These are phyloP conservation scores for Mytilinidion resinicola DNA, from an alignment of 495 filamentous ascomycete species.

Conservation along the genomic window DNA sequence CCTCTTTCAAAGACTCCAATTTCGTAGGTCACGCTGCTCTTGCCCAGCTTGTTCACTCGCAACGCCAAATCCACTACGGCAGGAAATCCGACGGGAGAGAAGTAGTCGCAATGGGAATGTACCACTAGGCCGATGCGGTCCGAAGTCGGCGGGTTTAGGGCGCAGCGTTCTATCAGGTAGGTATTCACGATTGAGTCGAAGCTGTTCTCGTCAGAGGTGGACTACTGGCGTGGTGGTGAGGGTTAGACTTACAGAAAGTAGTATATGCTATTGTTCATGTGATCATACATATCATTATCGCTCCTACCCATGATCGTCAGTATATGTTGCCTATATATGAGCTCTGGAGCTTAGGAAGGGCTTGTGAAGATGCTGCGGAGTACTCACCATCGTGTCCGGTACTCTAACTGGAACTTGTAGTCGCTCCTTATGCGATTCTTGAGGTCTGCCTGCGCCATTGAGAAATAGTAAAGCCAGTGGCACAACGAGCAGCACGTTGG, in stretches of 20 bases:
- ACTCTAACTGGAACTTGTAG: slow-evolving; percentile 74
- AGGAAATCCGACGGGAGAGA: slow-evolving; percentile 76
- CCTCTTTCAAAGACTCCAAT: slow-evolving; percentile 78
- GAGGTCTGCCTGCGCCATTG: slow-evolving; percentile 39
- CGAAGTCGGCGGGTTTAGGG: slow-evolving; percentile 61
- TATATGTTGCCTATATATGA: no score
- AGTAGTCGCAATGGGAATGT: slow-evolving; percentile 75
- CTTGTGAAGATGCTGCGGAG: background rate
- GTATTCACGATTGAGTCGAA: slow-evolving; percentile 86
- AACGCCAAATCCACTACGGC: slow-evolving; percentile 74
- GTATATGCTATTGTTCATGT: slow-evolving; percentile 80
- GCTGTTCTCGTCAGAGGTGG: slow-evolving; percentile 15
- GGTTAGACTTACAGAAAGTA: slow-evolving; percentile 54
- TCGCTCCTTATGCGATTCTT: slow-evolving; percentile 62
- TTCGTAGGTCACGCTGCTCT: slow-evolving; percentile 88
- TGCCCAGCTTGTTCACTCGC: slow-evolving; percentile 75
- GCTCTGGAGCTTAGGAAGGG: no score
- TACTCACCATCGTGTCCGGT: slow-evolving; percentile 79
- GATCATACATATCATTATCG: slow-evolving; percentile 95
- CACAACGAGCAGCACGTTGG: no score
- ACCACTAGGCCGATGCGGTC: slow-evolving; percentile 76
- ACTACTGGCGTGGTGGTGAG: background rate
- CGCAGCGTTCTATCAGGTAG: slow-evolving; percentile 77
- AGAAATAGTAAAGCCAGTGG: no score
- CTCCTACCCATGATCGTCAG: slow-evolving; percentile 45